Percentiles rank a stretch among this genome's conserved stretches.
Evolutionary conservation across 2,329 filamentous ascomycete species (phyloP).

Genomic region (Penicillium sp.): DNA sequence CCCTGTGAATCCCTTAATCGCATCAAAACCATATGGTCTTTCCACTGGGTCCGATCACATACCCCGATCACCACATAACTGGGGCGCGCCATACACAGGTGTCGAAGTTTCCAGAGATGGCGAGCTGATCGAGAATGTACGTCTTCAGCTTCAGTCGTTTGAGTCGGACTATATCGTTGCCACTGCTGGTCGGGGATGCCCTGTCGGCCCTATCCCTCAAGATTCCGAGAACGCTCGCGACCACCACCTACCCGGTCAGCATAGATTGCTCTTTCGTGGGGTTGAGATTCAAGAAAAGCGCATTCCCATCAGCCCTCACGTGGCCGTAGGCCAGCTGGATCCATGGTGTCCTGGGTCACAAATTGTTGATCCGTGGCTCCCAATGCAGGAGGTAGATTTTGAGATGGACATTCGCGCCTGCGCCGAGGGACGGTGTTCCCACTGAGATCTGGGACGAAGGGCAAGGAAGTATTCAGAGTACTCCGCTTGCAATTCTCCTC

Average conservation of each 20-base stretch:
- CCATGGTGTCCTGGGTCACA: slow-evolving; percentile 17
- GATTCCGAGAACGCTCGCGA: slow-evolving; percentile 3
- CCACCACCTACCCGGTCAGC: slow-evolving; percentile 12
- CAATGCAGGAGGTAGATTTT: slow-evolving; percentile 49
- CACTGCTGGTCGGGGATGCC: slow-evolving; percentile 43
- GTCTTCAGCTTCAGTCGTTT: slow-evolving; percentile 61
- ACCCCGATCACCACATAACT: slow-evolving; percentile 22
- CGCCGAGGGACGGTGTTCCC: slow-evolving; percentile 42
- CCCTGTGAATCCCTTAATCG: slow-evolving; percentile 15
- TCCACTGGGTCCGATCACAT: slow-evolving; percentile 7
- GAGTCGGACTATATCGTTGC: slow-evolving; percentile 62
- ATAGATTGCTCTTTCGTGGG: background rate
- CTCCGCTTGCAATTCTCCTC: too few species aligned
- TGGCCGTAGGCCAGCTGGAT: slow-evolving; percentile 21
- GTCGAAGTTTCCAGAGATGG: slow-evolving; percentile 56
- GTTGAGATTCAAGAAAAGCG: slow-evolving; percentile 3
- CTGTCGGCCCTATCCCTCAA: slow-evolving; percentile 15
- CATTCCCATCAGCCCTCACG: slow-evolving; percentile 16
- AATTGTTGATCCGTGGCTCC: slow-evolving; percentile 39
- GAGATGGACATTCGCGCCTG: slow-evolving; percentile 49
- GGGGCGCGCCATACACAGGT: slow-evolving; percentile 41
- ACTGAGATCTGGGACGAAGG: slow-evolving; percentile 1
- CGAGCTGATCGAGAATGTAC: slow-evolving; percentile 52
- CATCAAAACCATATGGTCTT: slow-evolving; percentile 8
- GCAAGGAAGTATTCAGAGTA: background rate